These are phyloP conservation scores for Chlamydomonas eustigma DNA, from an alignment of 139 green algal species.

Conservation along the genomic window DNA sequence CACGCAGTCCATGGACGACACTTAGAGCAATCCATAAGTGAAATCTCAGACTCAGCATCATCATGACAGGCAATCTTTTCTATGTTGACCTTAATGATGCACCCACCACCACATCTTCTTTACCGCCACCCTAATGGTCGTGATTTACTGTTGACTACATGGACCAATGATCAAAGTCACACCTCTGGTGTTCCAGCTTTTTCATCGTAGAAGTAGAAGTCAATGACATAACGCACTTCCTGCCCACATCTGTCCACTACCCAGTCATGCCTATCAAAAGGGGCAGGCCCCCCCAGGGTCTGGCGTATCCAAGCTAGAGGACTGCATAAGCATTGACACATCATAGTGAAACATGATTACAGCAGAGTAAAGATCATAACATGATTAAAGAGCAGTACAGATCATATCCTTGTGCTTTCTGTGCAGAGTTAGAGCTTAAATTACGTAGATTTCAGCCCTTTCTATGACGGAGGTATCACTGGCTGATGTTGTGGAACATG, in stretches of 20 bases:
- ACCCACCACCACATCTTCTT: too few relatives aligned
- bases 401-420: too few relatives aligned
- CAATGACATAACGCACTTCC: conserved; percentile 91
- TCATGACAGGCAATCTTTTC: not conserved
- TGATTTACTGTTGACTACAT: not conserved
- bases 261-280: conserved; percentile 96
- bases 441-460: too few relatives aligned
- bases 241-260: conserved; percentile 81
- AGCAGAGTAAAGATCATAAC: too few relatives aligned
- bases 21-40: too few relatives aligned
- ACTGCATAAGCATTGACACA: conserved; percentile 35
- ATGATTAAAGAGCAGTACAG: too few relatives aligned
- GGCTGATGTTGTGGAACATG: too few relatives aligned
- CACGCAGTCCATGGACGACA: too few relatives aligned
- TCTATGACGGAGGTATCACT: too few relatives aligned
- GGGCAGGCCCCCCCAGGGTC: conserved; percentile 55
- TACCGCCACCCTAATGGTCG: not conserved
- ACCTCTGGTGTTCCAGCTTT: conserved; percentile 78
- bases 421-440: too few relatives aligned
- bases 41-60: not conserved
- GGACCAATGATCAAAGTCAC: too few relatives aligned
- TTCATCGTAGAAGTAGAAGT: conserved; percentile 96
- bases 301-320: conserved; percentile 68
- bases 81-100: not conserved
- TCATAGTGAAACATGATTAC: too few relatives aligned